Evolutionary conservation across 1,139 yeast species (phyloP).

Genomic region (Torulaspora pretoriensis): DNA sequence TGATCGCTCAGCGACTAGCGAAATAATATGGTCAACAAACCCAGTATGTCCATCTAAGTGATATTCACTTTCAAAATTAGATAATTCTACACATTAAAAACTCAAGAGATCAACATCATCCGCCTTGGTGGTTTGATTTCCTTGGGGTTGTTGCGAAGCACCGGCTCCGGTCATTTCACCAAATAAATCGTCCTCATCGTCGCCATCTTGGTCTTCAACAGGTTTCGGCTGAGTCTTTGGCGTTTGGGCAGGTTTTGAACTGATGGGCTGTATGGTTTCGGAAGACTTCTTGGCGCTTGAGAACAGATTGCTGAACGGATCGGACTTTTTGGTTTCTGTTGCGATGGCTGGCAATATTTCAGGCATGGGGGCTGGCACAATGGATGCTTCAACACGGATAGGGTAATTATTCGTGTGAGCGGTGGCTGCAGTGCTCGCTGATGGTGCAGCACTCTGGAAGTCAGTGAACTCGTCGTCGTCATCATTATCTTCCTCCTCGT

Average conservation of each 20-base stretch:
- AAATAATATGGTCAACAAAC: not conserved
- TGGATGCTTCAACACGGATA: slow-evolving; percentile 12
- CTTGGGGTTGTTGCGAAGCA: slow-evolving; percentile 16
- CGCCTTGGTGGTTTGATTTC: slow-evolving; percentile 20
- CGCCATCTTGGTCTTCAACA: slow-evolving; percentile 13
- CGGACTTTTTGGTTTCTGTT: slow-evolving; percentile 43
- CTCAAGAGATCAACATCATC: slow-evolving; percentile 46
- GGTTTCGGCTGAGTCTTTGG: not conserved
- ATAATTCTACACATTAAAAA: slow-evolving; percentile 31
- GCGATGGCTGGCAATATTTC: slow-evolving; percentile 38
- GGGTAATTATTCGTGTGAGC: slow-evolving; percentile 10
- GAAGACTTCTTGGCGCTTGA: slow-evolving; percentile 55
- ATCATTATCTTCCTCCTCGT: slow-evolving; percentile 49
- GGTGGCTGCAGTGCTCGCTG: slow-evolving; percentile 25
- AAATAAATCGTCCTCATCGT: slow-evolving; percentile 30
- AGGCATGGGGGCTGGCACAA: slow-evolving; percentile 17
- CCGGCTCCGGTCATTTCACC: slow-evolving; percentile 33
- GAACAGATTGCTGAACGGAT: slow-evolving; percentile 82
- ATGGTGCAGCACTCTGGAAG: slow-evolving; percentile 74
- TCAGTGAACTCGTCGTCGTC: slow-evolving; percentile 93
- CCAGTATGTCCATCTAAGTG: not conserved
- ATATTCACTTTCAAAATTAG: slow-evolving; percentile 1
- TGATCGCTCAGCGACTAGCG: not conserved
- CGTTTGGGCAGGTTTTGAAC: not conserved
- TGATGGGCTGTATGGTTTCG: slow-evolving; percentile 3